Evolutionary conservation across 2,329 filamentous ascomycete genomes (phyloP), one percentile per base, ranked within the genome.

Genomic region (Pestalotiopsis sp.): DNA sequence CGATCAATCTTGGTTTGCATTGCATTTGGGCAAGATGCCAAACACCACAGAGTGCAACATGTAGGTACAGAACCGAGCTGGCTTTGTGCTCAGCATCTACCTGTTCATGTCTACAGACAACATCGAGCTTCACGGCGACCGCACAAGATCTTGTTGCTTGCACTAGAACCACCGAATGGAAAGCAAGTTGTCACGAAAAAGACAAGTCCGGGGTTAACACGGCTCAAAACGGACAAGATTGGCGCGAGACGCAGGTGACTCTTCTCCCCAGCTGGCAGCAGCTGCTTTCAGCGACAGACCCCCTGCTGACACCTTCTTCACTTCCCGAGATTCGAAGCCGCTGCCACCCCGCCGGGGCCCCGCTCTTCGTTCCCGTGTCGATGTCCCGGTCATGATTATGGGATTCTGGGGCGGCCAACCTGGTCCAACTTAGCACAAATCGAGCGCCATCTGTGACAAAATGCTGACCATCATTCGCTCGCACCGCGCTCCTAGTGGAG

Each of bases 351-450:
- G 65, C 65, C 65, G 65, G 65, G 63, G 65, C 65, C 65, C 65
- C 65, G 65, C 65, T 67, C 65, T 31, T 61, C 63, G 27, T 57
- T 65, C 63, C 63, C 63, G 63, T 65, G 63, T 65, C 63, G 41
- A 65, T 65, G 56, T 67, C 56, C 65, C 65, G 65, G 25, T 17
- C 52, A 67, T 61, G 52, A 45, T 67, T 52, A n/a, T 52, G 45
- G 17, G 45, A 52, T 52, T 52, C 65, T 67, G 65, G 65, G 56
- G 65, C 45, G n/a, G 20, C 56, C 52, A 67, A 59, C 65, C 65
- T 45, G 52, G 52, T 38, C 65, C 36, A 38, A 25, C 25, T 56
- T 36, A 36, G 45, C 45, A 31, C 45, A 31, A 57, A 66, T 66
- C 17, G 45, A 49, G 38, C 14, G 20, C 39, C 20, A 20, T 65